phyloP scores from a whole-genome alignment of 2,329 filamentous ascomycete species.

The Penicillium occitanis region DNA sequence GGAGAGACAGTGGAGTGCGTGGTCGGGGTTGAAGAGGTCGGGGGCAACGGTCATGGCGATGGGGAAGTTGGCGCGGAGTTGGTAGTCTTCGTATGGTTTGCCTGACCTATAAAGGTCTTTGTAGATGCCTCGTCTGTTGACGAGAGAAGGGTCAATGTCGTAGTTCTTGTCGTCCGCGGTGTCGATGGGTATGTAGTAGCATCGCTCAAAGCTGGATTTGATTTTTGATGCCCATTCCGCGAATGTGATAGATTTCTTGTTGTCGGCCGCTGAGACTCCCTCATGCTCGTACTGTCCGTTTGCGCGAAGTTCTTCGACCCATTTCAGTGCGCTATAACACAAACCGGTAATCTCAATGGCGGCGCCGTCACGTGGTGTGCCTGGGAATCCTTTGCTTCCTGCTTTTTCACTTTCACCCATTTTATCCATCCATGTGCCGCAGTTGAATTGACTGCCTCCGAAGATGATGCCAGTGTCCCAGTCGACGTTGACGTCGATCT shows the following conservation, averaged over 20 bases:
- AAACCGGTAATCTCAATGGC: slow-evolving; percentile 94
- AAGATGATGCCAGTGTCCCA: slow-evolving; percentile 90
- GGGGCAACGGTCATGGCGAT: slow-evolving; percentile 95
- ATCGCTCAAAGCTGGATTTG: slow-evolving; percentile 83
- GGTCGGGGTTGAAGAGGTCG: slow-evolving; percentile 74
- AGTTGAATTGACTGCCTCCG: slow-evolving; percentile 91
- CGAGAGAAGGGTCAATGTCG: slow-evolving; percentile 72
- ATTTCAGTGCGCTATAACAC: slow-evolving; percentile 82
- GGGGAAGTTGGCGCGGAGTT: slow-evolving; percentile 88
- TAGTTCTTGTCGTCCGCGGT: slow-evolving; percentile 70
- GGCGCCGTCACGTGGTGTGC: slow-evolving; percentile 93
- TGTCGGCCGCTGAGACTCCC: slow-evolving; percentile 67
- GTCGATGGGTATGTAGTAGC: slow-evolving; percentile 79
- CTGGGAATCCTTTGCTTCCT: slow-evolving; percentile 87
- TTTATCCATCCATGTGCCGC: slow-evolving; percentile 99
- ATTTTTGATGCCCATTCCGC: slow-evolving; percentile 76
- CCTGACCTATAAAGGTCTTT: slow-evolving; percentile 93
- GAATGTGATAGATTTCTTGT: slow-evolving; percentile 66
- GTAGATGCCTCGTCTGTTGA: slow-evolving; percentile 95
- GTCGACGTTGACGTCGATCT: slow-evolving; percentile 86
- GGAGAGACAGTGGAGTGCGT: slow-evolving; percentile 77
- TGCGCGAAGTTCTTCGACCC: slow-evolving; percentile 69
- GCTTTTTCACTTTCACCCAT: slow-evolving; percentile 97
- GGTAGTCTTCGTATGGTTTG: slow-evolving; percentile 97
- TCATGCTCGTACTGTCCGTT: slow-evolving; percentile 70